Percentiles rank a stretch among this genome's conserved stretches.
Evolutionary conservation across 306 rosid genomes (phyloP).

Genomic region (Sicyos edulis): DNA sequence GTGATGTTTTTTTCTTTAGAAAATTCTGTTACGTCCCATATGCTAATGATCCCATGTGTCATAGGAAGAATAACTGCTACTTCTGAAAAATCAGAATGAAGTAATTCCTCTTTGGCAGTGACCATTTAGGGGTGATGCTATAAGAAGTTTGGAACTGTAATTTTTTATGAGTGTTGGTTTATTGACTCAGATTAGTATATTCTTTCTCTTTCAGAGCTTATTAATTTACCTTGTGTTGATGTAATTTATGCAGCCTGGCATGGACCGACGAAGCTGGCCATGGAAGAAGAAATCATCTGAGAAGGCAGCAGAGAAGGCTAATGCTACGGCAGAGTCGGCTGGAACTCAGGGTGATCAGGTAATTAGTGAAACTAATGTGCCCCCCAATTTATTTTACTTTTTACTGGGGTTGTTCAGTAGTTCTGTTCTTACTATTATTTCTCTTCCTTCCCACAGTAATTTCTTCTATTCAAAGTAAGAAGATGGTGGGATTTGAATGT

Average conservation of each 20-base stretch:
- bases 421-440: background rate
- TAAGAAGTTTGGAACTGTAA: background rate
- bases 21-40: background rate
- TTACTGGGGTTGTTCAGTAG: conserved; percentile 2
- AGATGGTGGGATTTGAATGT: background rate
- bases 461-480: background rate
- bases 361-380: background rate
- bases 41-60: background rate
- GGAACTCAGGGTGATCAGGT: conserved; percentile 56
- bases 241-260: conserved; percentile 33
- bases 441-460: background rate
- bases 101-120: conserved; percentile 2
- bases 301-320: conserved; percentile 64
- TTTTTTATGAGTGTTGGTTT: conserved; percentile 10
- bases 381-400: background rate
- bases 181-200: background rate
- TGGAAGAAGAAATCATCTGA: conserved; percentile 98
- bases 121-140: background rate
- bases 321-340: conserved; percentile 40
- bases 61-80: background rate
- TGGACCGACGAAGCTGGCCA: conserved; percentile 97
- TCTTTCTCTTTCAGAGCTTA: background rate
- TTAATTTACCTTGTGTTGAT: conserved; percentile 10
- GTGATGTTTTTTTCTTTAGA: background rate
- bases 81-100: background rate